phyloP scores from a whole-genome alignment of 257 asterid genomes.

The Primulina tabacum region DNA sequence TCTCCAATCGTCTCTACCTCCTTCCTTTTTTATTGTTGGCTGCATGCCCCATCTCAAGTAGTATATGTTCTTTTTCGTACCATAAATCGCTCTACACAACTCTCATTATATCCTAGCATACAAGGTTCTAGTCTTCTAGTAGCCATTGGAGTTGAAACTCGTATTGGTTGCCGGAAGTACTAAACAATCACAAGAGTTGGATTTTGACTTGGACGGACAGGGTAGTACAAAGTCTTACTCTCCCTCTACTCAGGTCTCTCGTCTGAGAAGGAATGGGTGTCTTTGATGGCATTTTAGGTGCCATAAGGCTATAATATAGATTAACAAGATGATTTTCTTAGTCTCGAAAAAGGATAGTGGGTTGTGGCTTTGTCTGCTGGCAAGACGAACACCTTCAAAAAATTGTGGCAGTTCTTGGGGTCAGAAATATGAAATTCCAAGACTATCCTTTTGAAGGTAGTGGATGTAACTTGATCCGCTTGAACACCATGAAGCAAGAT shows the following conservation, averaged over 20 bases:
- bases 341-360: neutral
- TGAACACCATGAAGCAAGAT: conserved; percentile 1
- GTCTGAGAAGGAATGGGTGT: conserved; percentile 1
- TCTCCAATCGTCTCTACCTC: neutral
- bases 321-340: neutral
- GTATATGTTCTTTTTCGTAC: neutral
- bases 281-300: neutral
- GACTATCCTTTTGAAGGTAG: conserved; percentile 14
- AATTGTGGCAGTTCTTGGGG: conserved; percentile 13
- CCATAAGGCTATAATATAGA: neutral
- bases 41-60: neutral
- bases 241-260: neutral
- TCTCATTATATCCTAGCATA: conserved; percentile 1
- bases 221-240: conserved; percentile 6
- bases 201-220: conserved; percentile 2
- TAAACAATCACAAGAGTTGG: neutral
- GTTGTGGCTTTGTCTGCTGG: neutral
- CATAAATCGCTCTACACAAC: conserved; percentile 1
- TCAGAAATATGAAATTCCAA: conserved; percentile 8
- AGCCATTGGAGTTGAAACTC: conserved; percentile 2
- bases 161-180: neutral
- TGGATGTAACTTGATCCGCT: conserved; percentile 12
- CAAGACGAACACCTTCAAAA: neutral
- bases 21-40: neutral
- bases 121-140: neutral